Evolutionary conservation across 2,329 filamentous ascomycete species (phyloP).

Genomic region (Trichoderma arundinaceum): DNA sequence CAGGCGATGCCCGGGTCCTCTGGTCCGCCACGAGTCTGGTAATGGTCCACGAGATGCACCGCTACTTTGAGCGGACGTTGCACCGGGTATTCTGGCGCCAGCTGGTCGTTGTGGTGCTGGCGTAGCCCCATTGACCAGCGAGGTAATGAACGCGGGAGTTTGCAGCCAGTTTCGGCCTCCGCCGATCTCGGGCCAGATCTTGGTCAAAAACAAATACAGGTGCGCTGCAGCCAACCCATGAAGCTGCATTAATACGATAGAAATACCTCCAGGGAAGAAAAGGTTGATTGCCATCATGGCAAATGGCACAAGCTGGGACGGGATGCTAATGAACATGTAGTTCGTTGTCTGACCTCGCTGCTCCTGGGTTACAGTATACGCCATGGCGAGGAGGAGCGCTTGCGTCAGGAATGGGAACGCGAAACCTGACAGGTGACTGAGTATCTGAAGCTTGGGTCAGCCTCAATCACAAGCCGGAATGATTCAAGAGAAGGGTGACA

Average conservation of each 20-base stretch:
- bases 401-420: slow-evolving; percentile 54
- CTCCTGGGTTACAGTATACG: slow-evolving; percentile 86
- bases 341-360: slow-evolving; percentile 76
- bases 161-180: slow-evolving; percentile 77
- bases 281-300: slow-evolving; percentile 78
- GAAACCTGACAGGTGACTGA: slow-evolving; percentile 45
- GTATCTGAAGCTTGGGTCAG: slow-evolving; percentile 38
- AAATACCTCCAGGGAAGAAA: slow-evolving; percentile 64
- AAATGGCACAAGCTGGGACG: slow-evolving; percentile 79
- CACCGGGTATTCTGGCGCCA: slow-evolving; percentile 36
- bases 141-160: slow-evolving; percentile 74
- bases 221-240: slow-evolving; percentile 89
- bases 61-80: slow-evolving; percentile 49
- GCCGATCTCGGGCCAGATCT: slow-evolving; percentile 87
- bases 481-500: slow-evolving; percentile 5
- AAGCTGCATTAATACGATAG: slow-evolving; percentile 64
- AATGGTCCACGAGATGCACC: slow-evolving; percentile 56
- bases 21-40: slow-evolving; percentile 67
- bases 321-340: slow-evolving; percentile 84
- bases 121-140: slow-evolving; percentile 44
- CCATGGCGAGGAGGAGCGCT: slow-evolving; percentile 78
- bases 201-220: slow-evolving; percentile 85
- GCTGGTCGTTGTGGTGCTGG: slow-evolving; percentile 13
- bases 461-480: slow-evolving; percentile 27
- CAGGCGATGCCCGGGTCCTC: slow-evolving; percentile 67